Percentiles rank a stretch among this genome's conserved stretches.
Evolutionary conservation across 352 stramenopile species (phyloP).

Genomic region (Phytophthora fragariae): DNA sequence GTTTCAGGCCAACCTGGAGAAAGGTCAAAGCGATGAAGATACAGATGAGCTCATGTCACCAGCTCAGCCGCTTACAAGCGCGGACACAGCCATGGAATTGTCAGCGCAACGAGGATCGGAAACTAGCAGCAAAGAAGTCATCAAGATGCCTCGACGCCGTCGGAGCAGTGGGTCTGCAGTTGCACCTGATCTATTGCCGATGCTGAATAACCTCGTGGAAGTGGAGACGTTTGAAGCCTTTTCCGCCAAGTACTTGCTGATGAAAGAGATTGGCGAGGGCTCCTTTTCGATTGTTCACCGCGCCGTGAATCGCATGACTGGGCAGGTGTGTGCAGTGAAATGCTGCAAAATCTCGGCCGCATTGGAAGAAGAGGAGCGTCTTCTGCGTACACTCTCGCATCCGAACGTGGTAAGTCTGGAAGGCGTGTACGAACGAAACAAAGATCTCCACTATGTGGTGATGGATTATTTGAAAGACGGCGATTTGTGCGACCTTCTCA

Average conservation of each 20-base stretch:
- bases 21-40: constrained; percentile 27
- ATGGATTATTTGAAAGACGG: constrained; percentile 86
- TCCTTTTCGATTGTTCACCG: constrained; percentile 88
- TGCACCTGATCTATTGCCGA: neutral
- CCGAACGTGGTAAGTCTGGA: constrained; percentile 76
- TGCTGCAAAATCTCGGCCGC: constrained; percentile 74
- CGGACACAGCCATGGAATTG: neutral
- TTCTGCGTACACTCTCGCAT: constrained; percentile 68
- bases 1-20: constrained; percentile 5
- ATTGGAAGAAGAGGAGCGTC: constrained; percentile 74
- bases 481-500: constrained; percentile 79
- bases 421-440: constrained; percentile 71
- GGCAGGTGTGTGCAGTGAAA: constrained; percentile 73
- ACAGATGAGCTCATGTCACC: constrained; percentile 8
- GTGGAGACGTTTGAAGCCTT: constrained; percentile 46
- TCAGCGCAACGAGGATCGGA: neutral
- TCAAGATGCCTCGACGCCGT: constrained; percentile 16
- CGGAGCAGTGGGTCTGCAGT: constrained; percentile 9
- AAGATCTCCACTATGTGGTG: constrained; percentile 80
- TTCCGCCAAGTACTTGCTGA: constrained; percentile 67
- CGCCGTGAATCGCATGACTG: constrained; percentile 72
- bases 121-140: constrained; percentile 1
- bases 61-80: neutral
- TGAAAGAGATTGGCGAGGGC: constrained; percentile 86
- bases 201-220: constrained; percentile 14